phyloP scores from a whole-genome alignment of 345 rosid genomes.

The Pugionium cornutum region DNA sequence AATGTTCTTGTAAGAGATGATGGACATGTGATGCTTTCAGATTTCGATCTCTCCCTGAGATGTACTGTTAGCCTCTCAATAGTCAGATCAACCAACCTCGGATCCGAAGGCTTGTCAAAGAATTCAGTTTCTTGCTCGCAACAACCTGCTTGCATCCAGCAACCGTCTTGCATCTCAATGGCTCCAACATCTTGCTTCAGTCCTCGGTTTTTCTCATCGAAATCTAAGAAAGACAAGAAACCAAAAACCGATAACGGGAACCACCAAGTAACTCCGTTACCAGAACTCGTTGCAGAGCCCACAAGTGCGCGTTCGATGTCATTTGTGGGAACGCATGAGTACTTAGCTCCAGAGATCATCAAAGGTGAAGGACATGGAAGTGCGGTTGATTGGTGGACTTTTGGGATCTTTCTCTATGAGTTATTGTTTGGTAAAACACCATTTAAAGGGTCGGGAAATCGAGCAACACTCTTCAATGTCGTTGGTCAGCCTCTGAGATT shows the following conservation, averaged over 20 bases:
- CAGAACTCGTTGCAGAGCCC: constrained; percentile 87
- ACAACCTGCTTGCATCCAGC: constrained; percentile 60
- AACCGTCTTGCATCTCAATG: constrained; percentile 58
- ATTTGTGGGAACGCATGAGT: constrained; percentile 87
- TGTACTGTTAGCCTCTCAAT: constrained; percentile 60
- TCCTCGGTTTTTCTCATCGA: constrained; percentile 58
- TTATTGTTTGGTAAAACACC: constrained; percentile 83
- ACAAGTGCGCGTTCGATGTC: constrained; percentile 90
- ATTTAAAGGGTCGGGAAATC: constrained; percentile 77
- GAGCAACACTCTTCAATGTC: constrained; percentile 76
- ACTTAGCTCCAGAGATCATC: constrained; percentile 84
- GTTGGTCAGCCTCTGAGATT: constrained; percentile 78
- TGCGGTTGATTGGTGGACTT: constrained; percentile 94
- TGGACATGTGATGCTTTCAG: constrained; percentile 89
- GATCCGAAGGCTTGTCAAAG: constrained; percentile 51
- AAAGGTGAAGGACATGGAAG: constrained; percentile 90
- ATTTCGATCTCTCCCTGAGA: constrained; percentile 79
- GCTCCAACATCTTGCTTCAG: constrained; percentile 62
- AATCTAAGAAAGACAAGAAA: constrained; percentile 57
- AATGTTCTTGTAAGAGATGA: constrained; percentile 90
- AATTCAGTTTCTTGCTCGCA: constrained; percentile 55
- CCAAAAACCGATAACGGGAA: constrained; percentile 52
- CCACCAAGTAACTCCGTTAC: constrained; percentile 71
- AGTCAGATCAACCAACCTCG: constrained; percentile 52
- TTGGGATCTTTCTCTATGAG: constrained; percentile 77